Conservation (phyloP, 169 alveolate genomes). For the Perkinsus marinus region DNA sequence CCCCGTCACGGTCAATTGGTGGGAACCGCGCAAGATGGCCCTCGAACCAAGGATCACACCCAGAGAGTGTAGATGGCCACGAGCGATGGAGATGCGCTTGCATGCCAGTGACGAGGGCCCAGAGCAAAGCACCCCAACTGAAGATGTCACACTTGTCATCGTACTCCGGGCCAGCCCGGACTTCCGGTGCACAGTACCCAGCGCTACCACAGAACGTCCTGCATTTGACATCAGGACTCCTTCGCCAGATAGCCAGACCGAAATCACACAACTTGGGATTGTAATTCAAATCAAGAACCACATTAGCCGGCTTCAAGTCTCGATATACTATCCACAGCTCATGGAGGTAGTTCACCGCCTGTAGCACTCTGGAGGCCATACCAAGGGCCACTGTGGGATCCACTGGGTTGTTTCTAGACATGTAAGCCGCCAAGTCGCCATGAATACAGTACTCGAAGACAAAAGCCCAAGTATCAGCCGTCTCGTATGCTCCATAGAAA, state of each 20-base stretch:
- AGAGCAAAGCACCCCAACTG: neutral
- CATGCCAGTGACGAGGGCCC: neutral
- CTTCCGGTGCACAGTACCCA: neutral
- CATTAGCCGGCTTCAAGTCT: constrained; percentile 7
- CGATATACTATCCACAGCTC: neutral
- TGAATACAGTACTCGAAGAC: neutral
- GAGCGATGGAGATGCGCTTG: neutral
- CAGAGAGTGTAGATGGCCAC: neutral
- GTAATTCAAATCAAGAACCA: neutral
- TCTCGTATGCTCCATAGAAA: neutral
- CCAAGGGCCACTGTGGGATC: neutral
- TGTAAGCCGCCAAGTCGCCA: constrained; percentile 5
- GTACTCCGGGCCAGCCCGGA: neutral
- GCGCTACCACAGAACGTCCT: neutral
- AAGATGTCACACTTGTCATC: neutral
- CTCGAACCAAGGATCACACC: neutral
- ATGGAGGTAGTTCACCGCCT: constrained; percentile 1
- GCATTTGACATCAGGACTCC: neutral
- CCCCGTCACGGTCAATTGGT: neutral
- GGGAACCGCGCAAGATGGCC: neutral
- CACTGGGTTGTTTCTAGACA: neutral
- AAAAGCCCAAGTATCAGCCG: neutral
- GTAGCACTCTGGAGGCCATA: neutral
- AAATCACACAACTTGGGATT: neutral
- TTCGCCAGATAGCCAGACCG: neutral